Evolutionary conservation across 2,329 filamentous ascomycete genomes (phyloP), one percentile per base, ranked within the genome.

Genomic region (Xylariaceae sp.): DNA sequence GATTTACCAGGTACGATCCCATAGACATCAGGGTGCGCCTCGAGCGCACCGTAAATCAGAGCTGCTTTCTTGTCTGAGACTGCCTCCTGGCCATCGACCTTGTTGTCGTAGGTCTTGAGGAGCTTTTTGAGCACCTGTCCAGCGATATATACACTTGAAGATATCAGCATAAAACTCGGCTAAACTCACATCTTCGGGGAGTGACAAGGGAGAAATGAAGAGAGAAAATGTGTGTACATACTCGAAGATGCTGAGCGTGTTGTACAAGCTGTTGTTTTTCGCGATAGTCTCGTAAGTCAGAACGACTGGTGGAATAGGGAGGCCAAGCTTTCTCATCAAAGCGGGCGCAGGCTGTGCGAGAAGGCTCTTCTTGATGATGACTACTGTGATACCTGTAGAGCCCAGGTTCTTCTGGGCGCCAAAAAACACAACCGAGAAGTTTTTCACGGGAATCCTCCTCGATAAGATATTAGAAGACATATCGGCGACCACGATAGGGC

Each of bases 331-430:
- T 51, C 90, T 80, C 63, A 96, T 73, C 42, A 95, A 74, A 5
- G 78, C 73, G 1, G 87, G 74, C 7, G 84, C 75, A 2, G 89
- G 87, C 59, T 89, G 83, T 11, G 88, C 81, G 2, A 97, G 78
- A 30, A 97, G 75, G 55, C 74, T 82, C 74, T 95, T 95, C 66
- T 86, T 86, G 63, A 97, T 77, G 43, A 96, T 85, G 12, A 87
- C 86, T 27, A 96, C 87, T 6, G 92, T 94, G 52, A 97, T 81
- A 51, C 92, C 92, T 1, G 92, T 85, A 3, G 81, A 82, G 27
- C 91, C 92, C 11, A 96, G 78, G 71, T 97, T 96, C 81, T 97
- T 96, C 68, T 96, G 92, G 0, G 91, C 90, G 42, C 91, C 90
- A 54, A 90, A 95, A 73, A 96, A 96, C 65, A 97, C 87, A 58